Evolutionary conservation across 1,139 yeast genomes (phyloP), one percentile per base, ranked within the genome.

Genomic region (Debaryomyces fabryi): DNA sequence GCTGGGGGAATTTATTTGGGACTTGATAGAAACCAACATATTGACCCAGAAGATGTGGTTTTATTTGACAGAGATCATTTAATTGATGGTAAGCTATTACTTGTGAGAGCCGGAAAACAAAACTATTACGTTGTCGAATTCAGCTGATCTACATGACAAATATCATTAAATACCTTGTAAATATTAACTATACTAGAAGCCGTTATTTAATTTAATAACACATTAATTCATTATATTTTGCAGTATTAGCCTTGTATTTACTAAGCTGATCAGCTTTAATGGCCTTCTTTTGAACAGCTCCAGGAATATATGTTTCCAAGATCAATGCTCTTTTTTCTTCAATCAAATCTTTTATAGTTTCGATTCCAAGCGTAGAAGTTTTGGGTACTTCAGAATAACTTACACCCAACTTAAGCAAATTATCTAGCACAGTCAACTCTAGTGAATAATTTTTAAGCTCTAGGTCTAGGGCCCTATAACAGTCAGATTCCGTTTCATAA

Each of bases 1-100:
- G 81, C 81, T 36, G 96, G 96, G 1, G 90, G 95, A 3, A 79
- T 93, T 1, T 76, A 88, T 59, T 58, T 82, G 53, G 97, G 97
- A 0, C 69, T 77, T 32, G 78, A 81, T 32, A 71, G 89, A 52
- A 69, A 72, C n/a, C 84, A 86, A 53, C 68, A 79, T 6, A 65
- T 60, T 18, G 82, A 80, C 35, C 76, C 78, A 6, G 81, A 78
- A 46, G 83, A 78, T 52, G 67, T 76, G 42, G 68, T 81, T 1
- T 64, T 79, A 44, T 70, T 82, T 35, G 77, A 74, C 30, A 69
- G 67, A 21, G 72, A 67, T 15, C 82, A 80, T 54, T 65, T 86
- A 52, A 71, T 87, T 20, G 93, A 85, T 36, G 82, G 70, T 8
- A 76, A 74, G 49, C 69, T 91, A 46, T 65, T 92, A 54, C 68